Percentiles rank a stretch among this genome's conserved stretches.
Evolutionary conservation across 192 early-diverging fungal genomes (phyloP).

Genomic region (Coemansia sp.): DNA sequence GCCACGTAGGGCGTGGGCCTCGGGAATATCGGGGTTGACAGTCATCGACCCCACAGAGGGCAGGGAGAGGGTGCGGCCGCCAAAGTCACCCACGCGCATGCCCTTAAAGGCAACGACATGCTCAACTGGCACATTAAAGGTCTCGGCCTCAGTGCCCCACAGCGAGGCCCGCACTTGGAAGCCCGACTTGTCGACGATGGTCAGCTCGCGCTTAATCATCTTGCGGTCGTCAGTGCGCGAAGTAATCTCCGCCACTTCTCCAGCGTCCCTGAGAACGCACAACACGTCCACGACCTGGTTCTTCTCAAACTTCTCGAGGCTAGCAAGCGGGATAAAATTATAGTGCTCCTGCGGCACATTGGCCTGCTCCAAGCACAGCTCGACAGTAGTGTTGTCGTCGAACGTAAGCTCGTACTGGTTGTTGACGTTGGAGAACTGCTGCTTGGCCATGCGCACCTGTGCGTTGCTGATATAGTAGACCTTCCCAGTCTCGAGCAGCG

Average conservation of each 20-base stretch:
- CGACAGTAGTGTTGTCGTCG: conserved; percentile 71
- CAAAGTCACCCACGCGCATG: conserved; percentile 85
- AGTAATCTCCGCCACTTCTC: conserved; percentile 64
- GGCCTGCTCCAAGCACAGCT: conserved; percentile 50
- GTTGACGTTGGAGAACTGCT: conserved; percentile 77
- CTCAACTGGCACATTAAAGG: conserved; percentile 55
- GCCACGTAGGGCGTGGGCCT: conserved; percentile 70
- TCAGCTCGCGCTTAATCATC: conserved; percentile 82
- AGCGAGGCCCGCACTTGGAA: conserved; percentile 79
- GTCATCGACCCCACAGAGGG: conserved; percentile 54
- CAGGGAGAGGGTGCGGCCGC: conserved; percentile 68
- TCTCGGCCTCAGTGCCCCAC: conserved; percentile 85
- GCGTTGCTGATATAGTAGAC: conserved; percentile 87
- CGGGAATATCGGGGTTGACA: conserved; percentile 78
- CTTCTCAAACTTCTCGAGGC: conserved; percentile 73
- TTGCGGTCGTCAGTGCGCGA: conserved; percentile 55
- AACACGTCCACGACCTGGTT: conserved; percentile 77
- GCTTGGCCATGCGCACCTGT: conserved; percentile 81
- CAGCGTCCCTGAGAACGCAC: conserved; percentile 70
- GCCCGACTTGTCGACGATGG: conserved; percentile 74
- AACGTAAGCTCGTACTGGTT: conserved; percentile 94
- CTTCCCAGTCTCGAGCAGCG: conserved; percentile 78
- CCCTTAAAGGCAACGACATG: conserved; percentile 86
- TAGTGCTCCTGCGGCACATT: conserved; percentile 58
- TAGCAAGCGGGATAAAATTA: conserved; percentile 72